Conservation (phyloP, 257 asterid genomes). For the Solanum dulcamara region DNA sequence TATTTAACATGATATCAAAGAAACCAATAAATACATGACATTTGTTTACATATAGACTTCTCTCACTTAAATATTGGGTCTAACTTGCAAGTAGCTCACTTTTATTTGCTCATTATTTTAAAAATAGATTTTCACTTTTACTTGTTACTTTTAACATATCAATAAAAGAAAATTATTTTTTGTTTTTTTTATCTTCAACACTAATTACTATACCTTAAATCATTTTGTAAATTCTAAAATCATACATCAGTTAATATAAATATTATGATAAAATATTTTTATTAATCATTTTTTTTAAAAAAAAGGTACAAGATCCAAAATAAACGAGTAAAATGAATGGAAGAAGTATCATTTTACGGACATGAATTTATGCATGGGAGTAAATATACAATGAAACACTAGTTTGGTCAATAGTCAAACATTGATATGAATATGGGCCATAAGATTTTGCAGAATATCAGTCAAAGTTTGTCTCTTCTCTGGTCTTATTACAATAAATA, state of each 20-base stretch:
- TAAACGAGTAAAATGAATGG: no score
- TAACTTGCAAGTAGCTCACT: no score
- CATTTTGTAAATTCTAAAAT: no score
- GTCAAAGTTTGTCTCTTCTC: neutral
- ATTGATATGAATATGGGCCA: neutral
- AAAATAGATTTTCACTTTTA: no score
- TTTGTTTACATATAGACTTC: neutral
- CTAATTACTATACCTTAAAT: no score
- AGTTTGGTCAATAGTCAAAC: constrained; percentile 11
- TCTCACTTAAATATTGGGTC: neutral
- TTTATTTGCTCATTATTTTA: no score
- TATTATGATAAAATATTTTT: no score
- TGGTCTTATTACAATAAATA: neutral
- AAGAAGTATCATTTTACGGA: neutral
- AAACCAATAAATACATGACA: neutral
- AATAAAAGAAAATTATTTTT: no score
- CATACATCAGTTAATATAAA: neutral
- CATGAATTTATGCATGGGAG: neutral
- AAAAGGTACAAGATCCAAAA: no score
- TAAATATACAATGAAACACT: neutral
- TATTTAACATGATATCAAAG: neutral
- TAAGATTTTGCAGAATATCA: neutral
- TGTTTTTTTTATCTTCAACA: no score
- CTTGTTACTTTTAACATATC: no score
- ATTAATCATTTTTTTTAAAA: no score